These are phyloP conservation scores for Calonectria ilicicola DNA, from an alignment of 2,329 filamentous ascomycete species.

Conservation along the genomic window DNA sequence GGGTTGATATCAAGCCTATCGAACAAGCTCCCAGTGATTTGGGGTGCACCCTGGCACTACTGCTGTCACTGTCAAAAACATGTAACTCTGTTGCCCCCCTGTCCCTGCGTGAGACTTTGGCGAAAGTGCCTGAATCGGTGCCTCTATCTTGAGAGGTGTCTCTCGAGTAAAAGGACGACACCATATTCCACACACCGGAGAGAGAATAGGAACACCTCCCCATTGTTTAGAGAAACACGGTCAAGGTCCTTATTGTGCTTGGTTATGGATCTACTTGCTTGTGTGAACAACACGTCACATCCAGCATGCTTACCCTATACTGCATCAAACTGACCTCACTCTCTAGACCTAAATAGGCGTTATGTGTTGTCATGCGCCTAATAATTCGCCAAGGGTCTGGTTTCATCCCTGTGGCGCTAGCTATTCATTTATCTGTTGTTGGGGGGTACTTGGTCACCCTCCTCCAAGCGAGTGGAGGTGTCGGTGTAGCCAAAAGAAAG, in stretches of 20 bases:
- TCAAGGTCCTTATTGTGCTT: background rate
- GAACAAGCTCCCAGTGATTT: background rate
- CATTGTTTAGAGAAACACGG: background rate
- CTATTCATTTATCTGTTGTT: background rate
- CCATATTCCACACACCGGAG: background rate
- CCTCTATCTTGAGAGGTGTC: background rate
- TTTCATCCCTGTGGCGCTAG: background rate
- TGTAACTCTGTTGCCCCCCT: background rate
- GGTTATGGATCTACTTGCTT: background rate
- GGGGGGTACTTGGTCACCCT: background rate
- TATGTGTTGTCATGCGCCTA: background rate
- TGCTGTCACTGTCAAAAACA: background rate
- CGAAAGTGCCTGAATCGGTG: background rate
- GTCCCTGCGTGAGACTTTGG: background rate
- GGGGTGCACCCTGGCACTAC: background rate
- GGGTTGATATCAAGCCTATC: background rate
- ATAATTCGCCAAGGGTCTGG: background rate
- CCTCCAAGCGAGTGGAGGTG: background rate
- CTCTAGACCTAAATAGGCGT: background rate
- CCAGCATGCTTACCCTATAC: background rate
- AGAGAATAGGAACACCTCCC: background rate
- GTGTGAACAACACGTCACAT: background rate
- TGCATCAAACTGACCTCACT: background rate
- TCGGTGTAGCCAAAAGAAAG: constrained; percentile 22
- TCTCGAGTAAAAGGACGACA: background rate